Percentiles rank a stretch among this genome's conserved stretches.
Evolutionary conservation across 2,329 filamentous ascomycete species (phyloP).

Genomic region (Venturia asperata): DNA sequence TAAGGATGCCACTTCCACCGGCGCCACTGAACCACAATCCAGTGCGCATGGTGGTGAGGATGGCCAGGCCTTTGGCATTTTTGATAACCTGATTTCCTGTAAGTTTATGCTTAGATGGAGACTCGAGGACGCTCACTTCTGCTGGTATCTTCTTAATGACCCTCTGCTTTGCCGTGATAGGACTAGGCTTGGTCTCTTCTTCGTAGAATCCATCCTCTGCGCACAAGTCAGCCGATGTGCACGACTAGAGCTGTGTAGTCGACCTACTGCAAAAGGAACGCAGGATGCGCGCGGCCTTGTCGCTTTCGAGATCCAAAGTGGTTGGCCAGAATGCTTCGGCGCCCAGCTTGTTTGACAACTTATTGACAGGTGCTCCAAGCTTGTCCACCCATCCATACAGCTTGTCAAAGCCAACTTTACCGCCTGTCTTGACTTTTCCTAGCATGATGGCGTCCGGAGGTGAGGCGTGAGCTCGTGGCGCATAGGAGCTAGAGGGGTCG

Average conservation of each 20-base stretch:
- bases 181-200: slow-evolving; percentile 42
- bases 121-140: slow-evolving; percentile 30
- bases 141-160: slow-evolving; percentile 78
- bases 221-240: slow-evolving; percentile 22
- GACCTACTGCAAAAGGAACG: slow-evolving; percentile 80
- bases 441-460: slow-evolving; percentile 33
- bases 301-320: slow-evolving; percentile 77
- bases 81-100: slow-evolving; percentile 58
- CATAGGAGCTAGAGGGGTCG: background rate
- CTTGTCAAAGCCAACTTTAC: slow-evolving; percentile 66
- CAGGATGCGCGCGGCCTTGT: slow-evolving; percentile 83
- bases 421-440: slow-evolving; percentile 48
- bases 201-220: slow-evolving; percentile 62
- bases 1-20: slow-evolving; percentile 79
- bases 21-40: slow-evolving; percentile 88
- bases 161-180: slow-evolving; percentile 49
- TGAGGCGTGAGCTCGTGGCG: background rate
- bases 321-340: slow-evolving; percentile 80
- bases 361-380: slow-evolving; percentile 69
- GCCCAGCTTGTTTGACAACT: slow-evolving; percentile 72
- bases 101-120: background rate
- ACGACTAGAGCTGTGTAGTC: slow-evolving; percentile 23
- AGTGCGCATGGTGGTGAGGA: slow-evolving; percentile 93
- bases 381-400: slow-evolving; percentile 62
- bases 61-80: slow-evolving; percentile 81